Evolutionary conservation across 2,329 filamentous ascomycete species (phyloP).

Genomic region (Diaporthe sp.): DNA sequence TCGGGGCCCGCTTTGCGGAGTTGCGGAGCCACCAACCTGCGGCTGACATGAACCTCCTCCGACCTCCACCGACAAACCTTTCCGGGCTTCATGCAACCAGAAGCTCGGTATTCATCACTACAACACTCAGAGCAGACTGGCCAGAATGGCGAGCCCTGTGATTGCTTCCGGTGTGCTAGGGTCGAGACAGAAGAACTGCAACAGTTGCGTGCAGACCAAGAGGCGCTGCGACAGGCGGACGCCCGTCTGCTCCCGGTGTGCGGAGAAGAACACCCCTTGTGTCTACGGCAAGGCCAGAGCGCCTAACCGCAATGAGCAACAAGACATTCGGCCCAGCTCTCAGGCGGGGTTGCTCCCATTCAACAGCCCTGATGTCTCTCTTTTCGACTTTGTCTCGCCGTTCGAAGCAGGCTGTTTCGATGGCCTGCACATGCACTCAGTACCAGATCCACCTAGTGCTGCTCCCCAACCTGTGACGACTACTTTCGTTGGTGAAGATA

Average conservation of each 20-base stretch:
- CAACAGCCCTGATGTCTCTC: background rate
- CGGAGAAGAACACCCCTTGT: conserved; percentile 51
- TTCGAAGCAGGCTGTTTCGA: background rate
- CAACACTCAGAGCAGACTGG: background rate
- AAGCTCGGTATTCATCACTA: background rate
- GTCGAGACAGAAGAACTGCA: conserved; percentile 51
- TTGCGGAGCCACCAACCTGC: background rate
- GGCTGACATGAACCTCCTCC: background rate
- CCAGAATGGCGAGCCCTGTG: background rate
- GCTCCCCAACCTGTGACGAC: background rate
- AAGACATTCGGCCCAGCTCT: too few relatives aligned
- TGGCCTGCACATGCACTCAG: background rate
- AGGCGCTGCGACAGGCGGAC: conserved; percentile 54
- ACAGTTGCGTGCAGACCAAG: conserved; percentile 54
- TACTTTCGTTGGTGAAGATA: background rate
- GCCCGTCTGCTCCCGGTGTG: conserved; percentile 53
- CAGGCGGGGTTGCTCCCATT: background rate
- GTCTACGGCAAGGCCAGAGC: conserved; percentile 41
- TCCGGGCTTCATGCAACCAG: background rate
- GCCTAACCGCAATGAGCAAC: background rate
- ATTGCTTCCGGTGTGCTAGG: background rate
- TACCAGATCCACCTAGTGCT: background rate
- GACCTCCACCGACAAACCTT: background rate
- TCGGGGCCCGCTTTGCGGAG: background rate
- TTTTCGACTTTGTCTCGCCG: background rate